These are phyloP conservation scores for Nissolia schottii DNA, from an alignment of 306 rosid genomes.

Conservation along the genomic window DNA sequence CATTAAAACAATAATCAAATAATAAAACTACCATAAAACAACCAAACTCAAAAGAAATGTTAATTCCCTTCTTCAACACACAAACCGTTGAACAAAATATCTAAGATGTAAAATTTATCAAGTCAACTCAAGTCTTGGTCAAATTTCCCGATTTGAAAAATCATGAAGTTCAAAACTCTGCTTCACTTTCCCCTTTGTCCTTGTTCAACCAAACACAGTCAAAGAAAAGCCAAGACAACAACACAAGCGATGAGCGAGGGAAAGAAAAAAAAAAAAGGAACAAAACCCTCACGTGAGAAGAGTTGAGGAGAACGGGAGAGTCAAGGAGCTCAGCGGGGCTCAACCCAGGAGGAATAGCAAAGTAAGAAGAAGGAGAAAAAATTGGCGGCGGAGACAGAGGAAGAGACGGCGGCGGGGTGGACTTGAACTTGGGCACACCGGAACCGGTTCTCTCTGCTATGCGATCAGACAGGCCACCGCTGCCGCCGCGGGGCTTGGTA, in stretches of 20 bases:
- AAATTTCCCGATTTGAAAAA: not conserved
- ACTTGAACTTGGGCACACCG: conserved; percentile 86
- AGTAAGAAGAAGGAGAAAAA: conserved; percentile 74
- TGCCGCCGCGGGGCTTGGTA: conserved; percentile 12
- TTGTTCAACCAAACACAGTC: not conserved
- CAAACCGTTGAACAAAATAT: not conserved
- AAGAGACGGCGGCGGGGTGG: conserved; percentile 75
- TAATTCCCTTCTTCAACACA: not conserved
- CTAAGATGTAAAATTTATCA: not conserved
- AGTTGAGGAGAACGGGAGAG: conserved; percentile 71
- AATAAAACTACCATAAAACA: not conserved
- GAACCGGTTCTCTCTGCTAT: conserved; percentile 46
- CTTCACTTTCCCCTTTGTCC: not conserved
- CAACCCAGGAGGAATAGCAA: conserved; percentile 74
- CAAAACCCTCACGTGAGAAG: conserved; percentile 56
- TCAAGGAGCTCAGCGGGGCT: conserved; percentile 89
- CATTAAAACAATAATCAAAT: not conserved
- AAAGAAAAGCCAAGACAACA: not conserved
- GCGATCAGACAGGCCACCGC: conserved; percentile 46
- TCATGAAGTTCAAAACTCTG: not conserved
- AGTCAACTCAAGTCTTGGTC: conserved; percentile 15
- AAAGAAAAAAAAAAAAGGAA: not conserved
- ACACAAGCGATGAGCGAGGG: not conserved
- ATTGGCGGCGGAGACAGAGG: conserved; percentile 70
- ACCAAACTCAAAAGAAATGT: not conserved